phyloP scores from a whole-genome alignment of 1,284 basidiomycete genomes.

The Heliocybe sulcata region DNA sequence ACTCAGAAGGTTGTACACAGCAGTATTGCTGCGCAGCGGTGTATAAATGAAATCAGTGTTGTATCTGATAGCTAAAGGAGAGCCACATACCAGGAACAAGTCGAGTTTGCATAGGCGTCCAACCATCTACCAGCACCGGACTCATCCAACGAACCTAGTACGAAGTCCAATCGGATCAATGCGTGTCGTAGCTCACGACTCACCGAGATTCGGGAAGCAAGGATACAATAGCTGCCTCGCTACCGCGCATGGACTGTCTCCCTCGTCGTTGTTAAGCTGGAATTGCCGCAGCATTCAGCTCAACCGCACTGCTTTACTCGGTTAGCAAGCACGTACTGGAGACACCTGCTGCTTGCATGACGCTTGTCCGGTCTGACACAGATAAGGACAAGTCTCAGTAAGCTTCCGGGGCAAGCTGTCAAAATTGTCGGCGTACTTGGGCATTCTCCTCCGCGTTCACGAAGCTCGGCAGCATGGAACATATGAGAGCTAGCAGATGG shows the following conservation, averaged over 20 bases:
- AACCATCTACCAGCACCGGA: not conserved
- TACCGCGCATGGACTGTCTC: not conserved
- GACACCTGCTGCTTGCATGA: not conserved
- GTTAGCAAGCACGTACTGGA: not conserved
- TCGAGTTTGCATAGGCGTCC: not conserved
- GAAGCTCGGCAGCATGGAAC: not conserved
- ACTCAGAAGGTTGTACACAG: not conserved
- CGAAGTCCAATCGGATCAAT: not conserved
- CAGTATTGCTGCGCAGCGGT: not conserved
- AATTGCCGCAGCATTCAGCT: not conserved
- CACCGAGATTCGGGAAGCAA: not conserved
- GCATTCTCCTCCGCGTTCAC: not conserved
- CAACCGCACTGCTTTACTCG: not conserved
- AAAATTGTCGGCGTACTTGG: not conserved
- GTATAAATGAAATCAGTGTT: not conserved
- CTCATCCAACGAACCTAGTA: not conserved
- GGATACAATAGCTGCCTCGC: not conserved
- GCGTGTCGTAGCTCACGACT: not conserved
- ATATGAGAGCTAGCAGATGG: not conserved
- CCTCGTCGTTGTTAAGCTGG: not conserved
- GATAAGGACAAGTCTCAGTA: not conserved
- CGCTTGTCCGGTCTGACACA: not conserved
- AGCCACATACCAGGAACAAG: not conserved
- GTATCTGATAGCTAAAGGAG: not conserved
- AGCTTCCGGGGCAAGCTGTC: not conserved